Percentiles rank a stretch among this genome's conserved stretches.
These are phyloP conservation scores for Carex cristatella DNA, from an alignment of 176 grass and related monocot species.

Conservation along the genomic window DNA sequence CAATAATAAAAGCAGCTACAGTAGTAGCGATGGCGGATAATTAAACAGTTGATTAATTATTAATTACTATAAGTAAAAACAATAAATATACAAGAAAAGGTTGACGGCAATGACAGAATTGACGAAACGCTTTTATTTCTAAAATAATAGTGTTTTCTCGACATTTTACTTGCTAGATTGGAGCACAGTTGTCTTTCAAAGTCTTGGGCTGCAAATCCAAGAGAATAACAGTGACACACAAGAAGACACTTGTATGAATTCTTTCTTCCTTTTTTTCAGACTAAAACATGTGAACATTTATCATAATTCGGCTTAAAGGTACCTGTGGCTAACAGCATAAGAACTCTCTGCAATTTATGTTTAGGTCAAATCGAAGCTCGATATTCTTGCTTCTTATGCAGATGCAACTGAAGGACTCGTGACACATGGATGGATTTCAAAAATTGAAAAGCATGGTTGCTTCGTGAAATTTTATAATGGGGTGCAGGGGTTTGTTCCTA, in stretches of 20 bases:
- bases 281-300: constrained; percentile 1
- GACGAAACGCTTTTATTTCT: not conserved
- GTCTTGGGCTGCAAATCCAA: constrained; percentile 97
- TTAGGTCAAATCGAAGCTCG: constrained; percentile 96
- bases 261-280: not conserved
- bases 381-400: constrained; percentile 64
- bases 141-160: constrained; percentile 6
- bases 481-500: constrained; percentile 84
- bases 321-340: not conserved
- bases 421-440: constrained; percentile 90
- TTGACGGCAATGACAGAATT: not conserved
- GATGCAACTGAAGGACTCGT: constrained; percentile 84
- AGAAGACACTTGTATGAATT: constrained; percentile 78
- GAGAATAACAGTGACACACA: constrained; percentile 88
- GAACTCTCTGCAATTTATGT: constrained; percentile 2
- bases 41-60: not conserved
- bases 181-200: constrained; percentile 78
- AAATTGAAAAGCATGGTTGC: constrained; percentile 96
- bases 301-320: constrained; percentile 6
- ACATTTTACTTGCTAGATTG: constrained; percentile 46
- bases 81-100: not conserved
- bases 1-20: not conserved
- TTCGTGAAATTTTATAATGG: constrained; percentile 91
- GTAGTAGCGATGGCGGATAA: too few species aligned
- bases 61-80: not conserved